These are phyloP conservation scores for Glebionis coronaria DNA, from an alignment of 129 eudicot species.

Conservation along the genomic window DNA sequence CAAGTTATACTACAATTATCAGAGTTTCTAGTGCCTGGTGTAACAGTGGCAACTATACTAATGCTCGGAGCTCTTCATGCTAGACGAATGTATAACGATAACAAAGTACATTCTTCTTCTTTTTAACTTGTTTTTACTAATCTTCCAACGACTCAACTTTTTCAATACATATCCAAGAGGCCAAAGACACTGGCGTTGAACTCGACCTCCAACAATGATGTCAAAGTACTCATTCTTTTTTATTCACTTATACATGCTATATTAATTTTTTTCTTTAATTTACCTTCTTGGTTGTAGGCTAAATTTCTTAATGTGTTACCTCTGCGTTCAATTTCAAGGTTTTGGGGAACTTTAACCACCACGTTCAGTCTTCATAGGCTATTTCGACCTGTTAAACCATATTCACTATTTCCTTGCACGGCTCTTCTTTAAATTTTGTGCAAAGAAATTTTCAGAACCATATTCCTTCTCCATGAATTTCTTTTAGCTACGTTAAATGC, in stretches of 20 bases:
- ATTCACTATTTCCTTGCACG: too few species aligned
- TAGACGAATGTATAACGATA: slow-evolving; percentile 85
- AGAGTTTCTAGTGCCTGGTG: slow-evolving; percentile 77
- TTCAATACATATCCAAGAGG: slow-evolving; percentile 66
- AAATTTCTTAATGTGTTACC: slow-evolving; percentile 74
- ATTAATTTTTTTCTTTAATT: too few species aligned
- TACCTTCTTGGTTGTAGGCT: slow-evolving; percentile 42
- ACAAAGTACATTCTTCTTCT: slow-evolving; percentile 46
- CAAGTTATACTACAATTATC: too few species aligned
- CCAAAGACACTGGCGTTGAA: slow-evolving; percentile 66
- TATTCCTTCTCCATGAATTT: neutral
- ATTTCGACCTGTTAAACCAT: too few species aligned
- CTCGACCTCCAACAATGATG: slow-evolving; percentile 81
- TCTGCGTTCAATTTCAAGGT: slow-evolving; percentile 83
- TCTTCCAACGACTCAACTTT: neutral
- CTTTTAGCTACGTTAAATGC: slow-evolving; percentile 2
- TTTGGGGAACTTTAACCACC: slow-evolving; percentile 74
- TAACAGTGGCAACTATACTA: slow-evolving; percentile 80
- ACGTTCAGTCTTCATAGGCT: slow-evolving; percentile 48
- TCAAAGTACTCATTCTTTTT: slow-evolving; percentile 46
- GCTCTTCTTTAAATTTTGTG: neutral
- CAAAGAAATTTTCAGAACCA: neutral
- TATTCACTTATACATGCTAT: neutral
- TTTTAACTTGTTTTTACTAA: neutral
- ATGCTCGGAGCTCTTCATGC: slow-evolving; percentile 98